Evolutionary conservation across 2,329 filamentous ascomycete genomes (phyloP).

Genomic region (Calonectria ilicicola): DNA sequence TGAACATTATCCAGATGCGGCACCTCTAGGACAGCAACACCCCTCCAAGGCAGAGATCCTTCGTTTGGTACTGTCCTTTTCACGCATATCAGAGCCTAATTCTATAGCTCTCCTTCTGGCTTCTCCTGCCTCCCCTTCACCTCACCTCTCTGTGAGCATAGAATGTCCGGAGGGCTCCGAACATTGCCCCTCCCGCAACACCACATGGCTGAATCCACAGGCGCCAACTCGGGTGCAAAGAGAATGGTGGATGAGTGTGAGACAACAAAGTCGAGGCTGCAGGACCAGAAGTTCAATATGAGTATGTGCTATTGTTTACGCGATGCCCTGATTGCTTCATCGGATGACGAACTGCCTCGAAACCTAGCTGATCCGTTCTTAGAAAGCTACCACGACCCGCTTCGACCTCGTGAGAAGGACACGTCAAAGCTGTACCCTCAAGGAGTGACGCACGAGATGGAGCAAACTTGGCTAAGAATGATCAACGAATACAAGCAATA

Average conservation of each 20-base stretch:
- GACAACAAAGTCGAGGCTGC: constrained; percentile 50
- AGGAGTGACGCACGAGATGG: constrained; percentile 55
- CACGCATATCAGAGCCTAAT: background rate
- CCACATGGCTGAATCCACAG: constrained; percentile 35
- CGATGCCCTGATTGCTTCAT: background rate
- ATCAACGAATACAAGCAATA: constrained; percentile 39
- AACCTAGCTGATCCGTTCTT: constrained; percentile 24
- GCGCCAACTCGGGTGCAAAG: constrained; percentile 45
- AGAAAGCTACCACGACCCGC: constrained; percentile 58
- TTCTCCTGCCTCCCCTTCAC: background rate
- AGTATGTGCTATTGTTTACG: constrained; percentile 48
- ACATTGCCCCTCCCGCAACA: constrained; percentile 35
- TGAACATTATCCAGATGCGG: constrained; percentile 15
- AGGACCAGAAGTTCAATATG: constrained; percentile 60
- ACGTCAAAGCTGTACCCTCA: constrained; percentile 50
- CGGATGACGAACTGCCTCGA: background rate
- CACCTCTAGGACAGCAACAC: background rate
- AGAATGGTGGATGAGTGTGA: constrained; percentile 60
- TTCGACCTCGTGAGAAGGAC: constrained; percentile 52
- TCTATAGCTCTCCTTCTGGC: background rate
- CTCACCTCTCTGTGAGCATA: background rate
- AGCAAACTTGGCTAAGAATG: constrained; percentile 52
- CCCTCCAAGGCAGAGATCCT: background rate
- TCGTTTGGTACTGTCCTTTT: background rate
- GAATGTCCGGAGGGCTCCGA: constrained; percentile 36